Evolutionary conservation across 768 basidiomycete genomes (phyloP), one percentile per base, ranked within the genome.

Genomic region (Tricholoma saponaceum): DNA sequence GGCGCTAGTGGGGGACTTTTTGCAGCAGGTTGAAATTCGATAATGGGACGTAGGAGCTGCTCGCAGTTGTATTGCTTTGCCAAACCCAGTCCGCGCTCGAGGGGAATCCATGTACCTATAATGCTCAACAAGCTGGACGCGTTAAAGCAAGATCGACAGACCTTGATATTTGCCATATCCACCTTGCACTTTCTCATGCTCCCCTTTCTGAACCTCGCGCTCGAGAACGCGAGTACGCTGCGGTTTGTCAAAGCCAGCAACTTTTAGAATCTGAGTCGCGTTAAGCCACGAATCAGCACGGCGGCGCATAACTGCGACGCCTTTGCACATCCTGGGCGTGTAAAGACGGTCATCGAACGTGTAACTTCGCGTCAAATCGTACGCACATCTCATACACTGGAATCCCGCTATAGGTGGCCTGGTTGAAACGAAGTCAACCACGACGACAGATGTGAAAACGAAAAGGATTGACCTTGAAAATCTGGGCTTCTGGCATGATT

Each of bases 131-230:
- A 57, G 35, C 44, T 28, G 14, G 56, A 60, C 58, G 64, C 55
- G 54, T 64, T 55, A 51, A 55, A 44, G 25, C 37, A 32, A 60
- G 57, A 54, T 57, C 44, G 52, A 66, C 82, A 60, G 52, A 95
- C 97, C 97, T 80, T 99, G 97, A 70, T 98, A 98, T 74, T 99
- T 99, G 64, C 97, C 97, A 72, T 98, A 99, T 2, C 97, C 97
- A 22, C 97, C 97, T 72, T 99, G 97, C 0, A 99, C 95, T 71
- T 99, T 99, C 74, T 98, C 96, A 72, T 99, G 97, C 65, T 94
- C 92, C 25, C 95, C 97, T 70, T 98, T 98, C 71, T 99, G 97
- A 6, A 99, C 88, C 74, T 99, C 97, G 62, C 97, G 85, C 73
- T 99, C 97, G 44, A 99, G 82, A 14, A 99, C 95, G 55, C 97